phyloP scores from a whole-genome alignment of 2,329 filamentous ascomycete genomes.

The Colletotrichum tofieldiae region DNA sequence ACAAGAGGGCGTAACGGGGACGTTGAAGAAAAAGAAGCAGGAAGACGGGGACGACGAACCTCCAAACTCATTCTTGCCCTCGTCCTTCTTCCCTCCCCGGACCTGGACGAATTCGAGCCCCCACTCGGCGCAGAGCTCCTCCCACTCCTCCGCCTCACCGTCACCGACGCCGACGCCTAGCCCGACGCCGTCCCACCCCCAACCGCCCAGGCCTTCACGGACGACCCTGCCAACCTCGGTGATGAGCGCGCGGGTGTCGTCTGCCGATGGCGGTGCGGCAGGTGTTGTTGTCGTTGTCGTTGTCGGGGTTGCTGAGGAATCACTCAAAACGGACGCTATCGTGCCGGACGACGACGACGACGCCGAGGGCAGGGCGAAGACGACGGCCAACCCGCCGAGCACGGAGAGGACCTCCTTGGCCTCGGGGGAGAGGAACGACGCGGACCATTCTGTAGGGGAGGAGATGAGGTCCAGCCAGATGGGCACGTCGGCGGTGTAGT shows the following conservation, averaged over 20 bases:
- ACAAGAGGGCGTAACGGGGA: not conserved
- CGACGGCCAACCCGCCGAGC: conserved; percentile 72
- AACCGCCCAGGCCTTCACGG: conserved; percentile 71
- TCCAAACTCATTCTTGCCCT: conserved; percentile 70
- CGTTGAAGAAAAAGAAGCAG: not conserved
- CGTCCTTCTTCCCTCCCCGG: conserved; percentile 55
- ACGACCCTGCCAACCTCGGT: conserved; percentile 69
- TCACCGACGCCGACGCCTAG: conserved; percentile 72
- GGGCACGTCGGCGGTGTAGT: conserved; percentile 74
- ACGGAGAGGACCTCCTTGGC: conserved; percentile 75
- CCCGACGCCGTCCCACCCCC: conserved; percentile 76
- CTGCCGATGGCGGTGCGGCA: conserved; percentile 24
- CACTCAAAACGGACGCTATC: not conserved
- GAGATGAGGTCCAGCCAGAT: conserved; percentile 78
- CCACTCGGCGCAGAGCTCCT: conserved; percentile 70
- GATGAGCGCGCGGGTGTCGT: conserved; percentile 60
- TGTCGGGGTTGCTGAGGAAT: not conserved
- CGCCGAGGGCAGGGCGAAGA: conserved; percentile 60
- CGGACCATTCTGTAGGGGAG: conserved; percentile 68
- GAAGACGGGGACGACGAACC: conserved; percentile 57
- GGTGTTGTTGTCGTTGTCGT: not conserved
- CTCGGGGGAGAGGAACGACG: conserved; percentile 72
- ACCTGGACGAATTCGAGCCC: conserved; percentile 77
- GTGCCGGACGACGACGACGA: not conserved
- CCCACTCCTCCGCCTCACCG: conserved; percentile 68